These are phyloP conservation scores for Candida ascalaphidarum DNA, from an alignment of 805 yeast species.

Conservation along the genomic window DNA sequence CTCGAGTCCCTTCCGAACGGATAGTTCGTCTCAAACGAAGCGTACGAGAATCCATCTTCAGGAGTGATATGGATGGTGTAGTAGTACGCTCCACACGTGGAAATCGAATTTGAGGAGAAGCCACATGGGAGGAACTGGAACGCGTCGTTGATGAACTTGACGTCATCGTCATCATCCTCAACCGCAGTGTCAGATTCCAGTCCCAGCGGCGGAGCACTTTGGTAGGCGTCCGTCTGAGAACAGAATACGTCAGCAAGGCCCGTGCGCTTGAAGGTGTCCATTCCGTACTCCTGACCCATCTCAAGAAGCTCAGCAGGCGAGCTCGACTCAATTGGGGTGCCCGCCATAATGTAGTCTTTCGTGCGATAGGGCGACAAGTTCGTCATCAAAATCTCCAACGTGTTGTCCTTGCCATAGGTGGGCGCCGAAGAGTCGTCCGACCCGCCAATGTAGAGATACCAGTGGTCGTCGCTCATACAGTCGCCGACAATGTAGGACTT, in stretches of 20 bases:
- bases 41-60: constrained; percentile 90
- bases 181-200: constrained; percentile 2
- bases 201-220: too few species aligned
- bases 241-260: constrained; percentile 56
- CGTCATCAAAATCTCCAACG: constrained; percentile 88
- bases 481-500: constrained; percentile 68
- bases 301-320: constrained; percentile 37
- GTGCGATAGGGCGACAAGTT: constrained; percentile 56
- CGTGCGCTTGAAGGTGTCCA: constrained; percentile 53
- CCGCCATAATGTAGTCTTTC: constrained; percentile 46
- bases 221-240: constrained; percentile 16
- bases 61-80: constrained; percentile 93
- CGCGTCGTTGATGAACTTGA: constrained; percentile 62
- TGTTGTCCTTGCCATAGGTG: constrained; percentile 42
- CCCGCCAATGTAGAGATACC: constrained; percentile 80
- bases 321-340: constrained; percentile 38
- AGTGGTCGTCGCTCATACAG: constrained; percentile 70
- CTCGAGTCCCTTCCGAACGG: constrained; percentile 32
- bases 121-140: constrained; percentile 94
- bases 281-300: constrained; percentile 74
- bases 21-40: constrained; percentile 88
- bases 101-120: constrained; percentile 78
- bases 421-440: constrained; percentile 1
- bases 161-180: not conserved
- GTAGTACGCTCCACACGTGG: constrained; percentile 38